phyloP scores from a whole-genome alignment of 768 basidiomycete species.

The Leccinum arenicola region DNA sequence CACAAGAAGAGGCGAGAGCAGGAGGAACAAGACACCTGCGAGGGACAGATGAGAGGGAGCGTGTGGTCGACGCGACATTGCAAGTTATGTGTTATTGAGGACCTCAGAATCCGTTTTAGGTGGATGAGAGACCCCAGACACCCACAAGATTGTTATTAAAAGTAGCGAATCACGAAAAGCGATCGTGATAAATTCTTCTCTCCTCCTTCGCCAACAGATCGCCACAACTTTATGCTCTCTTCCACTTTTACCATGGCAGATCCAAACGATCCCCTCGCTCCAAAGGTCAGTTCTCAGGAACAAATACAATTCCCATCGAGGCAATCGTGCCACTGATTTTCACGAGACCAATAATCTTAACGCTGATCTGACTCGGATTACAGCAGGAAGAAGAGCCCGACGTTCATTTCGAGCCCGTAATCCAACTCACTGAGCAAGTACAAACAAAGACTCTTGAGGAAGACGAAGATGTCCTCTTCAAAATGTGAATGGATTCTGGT shows the following conservation, averaged over 20 bases:
- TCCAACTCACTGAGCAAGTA: slow-evolving; percentile 94
- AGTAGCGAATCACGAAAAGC: slow-evolving; percentile 13
- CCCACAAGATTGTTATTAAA: slow-evolving; percentile 12
- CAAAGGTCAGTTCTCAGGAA: slow-evolving; percentile 52
- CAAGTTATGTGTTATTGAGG: neutral
- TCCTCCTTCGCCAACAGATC: slow-evolving; percentile 13
- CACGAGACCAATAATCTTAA: slow-evolving; percentile 20
- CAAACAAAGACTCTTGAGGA: slow-evolving; percentile 95
- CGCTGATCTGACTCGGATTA: slow-evolving; percentile 27
- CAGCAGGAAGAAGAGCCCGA: slow-evolving; percentile 74
- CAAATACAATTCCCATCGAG: slow-evolving; percentile 17
- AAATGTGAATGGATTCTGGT: slow-evolving; percentile 66
- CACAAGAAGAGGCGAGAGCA: slow-evolving; percentile 33
- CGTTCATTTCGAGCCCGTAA: slow-evolving; percentile 92
- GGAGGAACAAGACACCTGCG: slow-evolving; percentile 40
- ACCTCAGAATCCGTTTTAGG: slow-evolving; percentile 10
- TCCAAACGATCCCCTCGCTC: slow-evolving; percentile 60
- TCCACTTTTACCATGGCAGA: slow-evolving; percentile 49
- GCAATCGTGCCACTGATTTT: slow-evolving; percentile 28
- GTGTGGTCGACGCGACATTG: slow-evolving; percentile 36
- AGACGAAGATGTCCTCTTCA: slow-evolving; percentile 90
- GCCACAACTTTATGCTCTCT: slow-evolving; percentile 1
- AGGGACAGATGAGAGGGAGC: slow-evolving; percentile 37
- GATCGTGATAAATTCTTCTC: slow-evolving; percentile 27
- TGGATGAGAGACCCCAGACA: slow-evolving; percentile 24